Percentiles rank a stretch among this genome's conserved stretches.
These are phyloP conservation scores for Casuarina glauca DNA, from an alignment of 306 rosid species.

Conservation along the genomic window DNA sequence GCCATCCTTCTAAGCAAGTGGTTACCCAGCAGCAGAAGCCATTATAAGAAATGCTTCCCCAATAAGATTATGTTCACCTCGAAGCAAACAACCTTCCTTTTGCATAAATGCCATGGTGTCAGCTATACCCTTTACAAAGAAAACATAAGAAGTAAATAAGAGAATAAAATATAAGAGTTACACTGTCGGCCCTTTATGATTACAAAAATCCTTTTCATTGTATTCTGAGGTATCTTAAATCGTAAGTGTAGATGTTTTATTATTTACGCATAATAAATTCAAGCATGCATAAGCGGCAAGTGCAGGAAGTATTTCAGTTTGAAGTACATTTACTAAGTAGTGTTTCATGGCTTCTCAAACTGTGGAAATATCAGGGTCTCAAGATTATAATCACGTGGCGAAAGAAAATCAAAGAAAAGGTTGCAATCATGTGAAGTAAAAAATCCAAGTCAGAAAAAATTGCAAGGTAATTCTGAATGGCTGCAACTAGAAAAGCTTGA, in stretches of 20 bases:
- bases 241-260: not conserved
- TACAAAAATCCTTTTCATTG: not conserved
- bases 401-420: not conserved
- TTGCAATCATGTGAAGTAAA: not conserved
- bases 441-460: not conserved
- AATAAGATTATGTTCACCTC: constrained; percentile 92
- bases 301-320: not conserved
- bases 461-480: too few relatives aligned
- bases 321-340: not conserved
- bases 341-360: not conserved
- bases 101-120: constrained; percentile 84
- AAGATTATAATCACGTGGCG: not conserved
- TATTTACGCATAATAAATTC: not conserved
- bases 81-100: constrained; percentile 83
- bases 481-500: too few relatives aligned
- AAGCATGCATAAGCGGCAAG: not conserved
- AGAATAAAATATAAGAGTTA: not conserved
- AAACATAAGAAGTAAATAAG: constrained; percentile 35
- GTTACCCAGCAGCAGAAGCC: constrained; percentile 98
- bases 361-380: not conserved
- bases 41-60: constrained; percentile 98
- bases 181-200: not conserved
- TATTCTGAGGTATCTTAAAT: not conserved
- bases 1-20: constrained; percentile 16
- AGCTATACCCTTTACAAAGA: constrained; percentile 74